Evolutionary conservation across 2,329 filamentous ascomycete species (phyloP).

Genomic region (Tolypocladium ovalisporum): DNA sequence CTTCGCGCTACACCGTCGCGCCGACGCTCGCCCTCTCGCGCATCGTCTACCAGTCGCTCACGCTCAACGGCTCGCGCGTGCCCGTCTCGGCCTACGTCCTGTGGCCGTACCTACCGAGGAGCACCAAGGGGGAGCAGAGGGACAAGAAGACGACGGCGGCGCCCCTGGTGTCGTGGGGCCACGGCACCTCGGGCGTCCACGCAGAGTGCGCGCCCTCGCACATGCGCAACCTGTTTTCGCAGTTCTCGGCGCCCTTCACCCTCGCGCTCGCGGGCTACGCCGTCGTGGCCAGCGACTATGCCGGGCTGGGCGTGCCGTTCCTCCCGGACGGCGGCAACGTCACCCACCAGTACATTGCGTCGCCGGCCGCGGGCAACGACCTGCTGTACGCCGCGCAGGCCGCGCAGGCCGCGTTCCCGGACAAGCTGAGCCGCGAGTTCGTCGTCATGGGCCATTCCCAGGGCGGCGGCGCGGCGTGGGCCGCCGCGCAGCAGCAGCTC

Average conservation of each 20-base stretch:
- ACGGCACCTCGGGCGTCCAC: slow-evolving; percentile 31
- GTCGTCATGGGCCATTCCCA: slow-evolving; percentile 35
- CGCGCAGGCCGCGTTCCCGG: slow-evolving; percentile 27
- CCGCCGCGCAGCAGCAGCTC: slow-evolving; percentile 15
- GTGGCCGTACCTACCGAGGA: slow-evolving; percentile 27
- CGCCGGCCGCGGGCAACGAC: slow-evolving; percentile 29
- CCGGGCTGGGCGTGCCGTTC: slow-evolving; percentile 28
- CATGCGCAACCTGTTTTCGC: slow-evolving; percentile 27
- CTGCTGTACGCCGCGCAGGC: slow-evolving; percentile 29
- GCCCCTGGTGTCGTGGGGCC: slow-evolving; percentile 29
- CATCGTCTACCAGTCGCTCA: slow-evolving; percentile 34
- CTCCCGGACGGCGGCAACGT: slow-evolving; percentile 21
- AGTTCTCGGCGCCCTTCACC: slow-evolving; percentile 24
- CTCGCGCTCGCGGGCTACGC: slow-evolving; percentile 30
- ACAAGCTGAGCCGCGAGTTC: slow-evolving; percentile 22
- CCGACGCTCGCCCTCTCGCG: slow-evolving; percentile 32
- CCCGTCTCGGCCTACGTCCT: slow-evolving; percentile 38
- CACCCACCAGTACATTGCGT: slow-evolving; percentile 27
- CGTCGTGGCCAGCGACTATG: slow-evolving; percentile 33
- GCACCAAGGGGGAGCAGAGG: background rate
- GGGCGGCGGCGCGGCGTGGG: slow-evolving; percentile 33
- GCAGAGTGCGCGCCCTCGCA: slow-evolving; percentile 27
- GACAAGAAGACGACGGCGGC: slow-evolving; percentile 1
- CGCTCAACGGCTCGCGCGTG: slow-evolving; percentile 30
- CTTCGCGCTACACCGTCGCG: slow-evolving; percentile 26